phyloP scores from a whole-genome alignment of 805 yeast genomes.

The Starmerella powellii region DNA sequence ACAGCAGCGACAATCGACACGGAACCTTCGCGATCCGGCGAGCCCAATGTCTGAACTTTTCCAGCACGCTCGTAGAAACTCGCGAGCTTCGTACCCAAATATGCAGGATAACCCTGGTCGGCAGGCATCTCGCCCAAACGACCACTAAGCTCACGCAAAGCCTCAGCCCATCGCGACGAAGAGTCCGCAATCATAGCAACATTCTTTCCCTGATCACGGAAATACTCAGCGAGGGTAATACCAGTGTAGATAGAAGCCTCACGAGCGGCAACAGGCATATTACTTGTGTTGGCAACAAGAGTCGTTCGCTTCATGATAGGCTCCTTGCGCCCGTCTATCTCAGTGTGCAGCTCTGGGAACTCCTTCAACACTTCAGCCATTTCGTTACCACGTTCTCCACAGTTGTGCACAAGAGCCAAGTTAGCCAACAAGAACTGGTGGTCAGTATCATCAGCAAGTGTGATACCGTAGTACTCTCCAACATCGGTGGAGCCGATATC shows the following conservation, averaged over 20 bases:
- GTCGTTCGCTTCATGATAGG: slow-evolving; percentile 99
- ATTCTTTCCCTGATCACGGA: slow-evolving; percentile 99
- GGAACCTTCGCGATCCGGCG: slow-evolving; percentile 92
- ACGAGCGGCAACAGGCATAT: slow-evolving; percentile 99
- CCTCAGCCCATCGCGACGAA: slow-evolving; percentile 99
- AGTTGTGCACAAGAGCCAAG: slow-evolving; percentile 26
- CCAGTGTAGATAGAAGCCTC: slow-evolving; percentile 99
- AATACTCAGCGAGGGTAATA: slow-evolving; percentile 95
- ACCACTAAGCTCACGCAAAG: slow-evolving; percentile 98
- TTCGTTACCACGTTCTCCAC: slow-evolving; percentile 97
- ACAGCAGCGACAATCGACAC: slow-evolving; percentile 99
- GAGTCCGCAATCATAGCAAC: slow-evolving; percentile 99
- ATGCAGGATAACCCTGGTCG: slow-evolving; percentile 99
- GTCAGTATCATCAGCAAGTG: slow-evolving; percentile 33
- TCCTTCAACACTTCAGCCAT: slow-evolving; percentile 99
- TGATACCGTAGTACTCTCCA: slow-evolving; percentile 36
- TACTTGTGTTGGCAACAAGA: slow-evolving; percentile 94
- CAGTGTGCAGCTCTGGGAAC: slow-evolving; percentile 94
- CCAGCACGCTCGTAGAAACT: slow-evolving; percentile 99
- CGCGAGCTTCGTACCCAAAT: slow-evolving; percentile 95
- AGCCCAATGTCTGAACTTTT: slow-evolving; percentile 86
- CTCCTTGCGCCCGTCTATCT: slow-evolving; percentile 83
- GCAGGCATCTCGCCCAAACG: slow-evolving; percentile 99
- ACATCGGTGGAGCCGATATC: slow-evolving; percentile 24
- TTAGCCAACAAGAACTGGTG: slow-evolving; percentile 35